Conservation (phyloP, 805 yeast genomes). For the Myxozyma nipponensis region DNA sequence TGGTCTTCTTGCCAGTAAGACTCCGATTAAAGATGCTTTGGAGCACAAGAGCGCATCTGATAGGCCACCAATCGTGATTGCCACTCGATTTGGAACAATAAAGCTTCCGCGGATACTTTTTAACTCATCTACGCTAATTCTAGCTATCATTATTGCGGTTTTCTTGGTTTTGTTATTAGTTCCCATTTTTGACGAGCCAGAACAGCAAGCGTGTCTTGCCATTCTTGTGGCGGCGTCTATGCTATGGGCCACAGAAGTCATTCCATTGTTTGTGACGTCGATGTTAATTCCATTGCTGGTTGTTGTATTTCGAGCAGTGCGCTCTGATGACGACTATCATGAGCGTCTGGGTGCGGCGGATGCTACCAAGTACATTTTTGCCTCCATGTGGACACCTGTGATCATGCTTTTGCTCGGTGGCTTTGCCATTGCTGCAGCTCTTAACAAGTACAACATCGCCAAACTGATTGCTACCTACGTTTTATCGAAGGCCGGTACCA, state of each 20-base stretch:
- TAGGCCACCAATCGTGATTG: slow-evolving; percentile 14
- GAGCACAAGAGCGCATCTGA: slow-evolving; percentile 9
- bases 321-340: slow-evolving; percentile 50
- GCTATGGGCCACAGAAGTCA: slow-evolving; percentile 89
- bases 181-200: slow-evolving; percentile 49
- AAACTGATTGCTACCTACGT: slow-evolving; percentile 78
- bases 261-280: slow-evolving; percentile 89
- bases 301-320: slow-evolving; percentile 63
- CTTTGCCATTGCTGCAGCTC: slow-evolving; percentile 89
- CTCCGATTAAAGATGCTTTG: slow-evolving; percentile 24
- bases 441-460: slow-evolving; percentile 87
- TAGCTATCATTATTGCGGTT: slow-evolving; percentile 46
- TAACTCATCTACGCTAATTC: slow-evolving; percentile 43
- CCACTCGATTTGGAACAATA: slow-evolving; percentile 24
- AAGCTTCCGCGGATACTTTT: slow-evolving; percentile 39
- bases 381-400: slow-evolving; percentile 93
- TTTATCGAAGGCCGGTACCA: slow-evolving; percentile 77
- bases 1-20: slow-evolving; percentile 17
- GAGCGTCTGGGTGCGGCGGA: slow-evolving; percentile 56
- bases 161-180: slow-evolving; percentile 48
- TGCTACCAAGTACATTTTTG: slow-evolving; percentile 73
- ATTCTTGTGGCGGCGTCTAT: slow-evolving; percentile 74
- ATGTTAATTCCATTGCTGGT: slow-evolving; percentile 75
- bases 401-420: slow-evolving; percentile 90
- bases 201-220: slow-evolving; percentile 79